Base-by-base conservation (phyloP, 306 rosid genomes). In the Quercus gilva region DNA sequence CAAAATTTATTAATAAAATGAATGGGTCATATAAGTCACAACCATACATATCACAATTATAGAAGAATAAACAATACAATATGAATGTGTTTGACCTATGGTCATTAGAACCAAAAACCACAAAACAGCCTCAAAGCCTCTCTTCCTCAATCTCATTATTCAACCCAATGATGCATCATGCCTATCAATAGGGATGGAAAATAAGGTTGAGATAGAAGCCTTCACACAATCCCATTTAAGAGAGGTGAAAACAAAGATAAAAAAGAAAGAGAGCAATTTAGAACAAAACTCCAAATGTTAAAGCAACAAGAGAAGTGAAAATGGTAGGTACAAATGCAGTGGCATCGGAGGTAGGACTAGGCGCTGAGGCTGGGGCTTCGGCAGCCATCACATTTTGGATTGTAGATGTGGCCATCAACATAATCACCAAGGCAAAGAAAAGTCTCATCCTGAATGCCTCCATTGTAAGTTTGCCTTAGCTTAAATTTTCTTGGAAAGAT, bases 261-360 rank as follows among this genome's bases (percentile, higher is more conserved):
- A 57, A 20, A 10, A 8, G 14, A 21, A 20, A 58, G 28, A 60
- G 13, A 25, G 18, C 19, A 60, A 60, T 60, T 71, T 71, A 71
- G 58, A 85, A 79, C 21, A 88, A 49, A 79, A 83, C 19, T 20
- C 79, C 83, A 71, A 88, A 81, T 71, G 75, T 87, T 25, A 88
- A 84, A 85, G 83, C 86, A 41, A 74, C 20, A 18, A 88, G 76
- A 23, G 91, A 81, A 79, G 91, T 85, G 43, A 79, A 64, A 21
- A 79, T 84, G 37, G 86, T 43, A 2, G 91, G 89, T 4, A 81
- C 75, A 5, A 87, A 75, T 14, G 81, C 15, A 3, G 86, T 83
- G 28, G 91, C 89, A 35, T 85, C 89, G 3, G 91, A 88, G 2
- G 85, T 12, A 55, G 91, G 91, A 74, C 89, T 78, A 1, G 91